A percentile compares a stretch with the other conserved stretches of the same genome.
These are phyloP conservation scores for Kuraishia capsulata DNA, from an alignment of 805 yeast species.

Conservation along the genomic window DNA sequence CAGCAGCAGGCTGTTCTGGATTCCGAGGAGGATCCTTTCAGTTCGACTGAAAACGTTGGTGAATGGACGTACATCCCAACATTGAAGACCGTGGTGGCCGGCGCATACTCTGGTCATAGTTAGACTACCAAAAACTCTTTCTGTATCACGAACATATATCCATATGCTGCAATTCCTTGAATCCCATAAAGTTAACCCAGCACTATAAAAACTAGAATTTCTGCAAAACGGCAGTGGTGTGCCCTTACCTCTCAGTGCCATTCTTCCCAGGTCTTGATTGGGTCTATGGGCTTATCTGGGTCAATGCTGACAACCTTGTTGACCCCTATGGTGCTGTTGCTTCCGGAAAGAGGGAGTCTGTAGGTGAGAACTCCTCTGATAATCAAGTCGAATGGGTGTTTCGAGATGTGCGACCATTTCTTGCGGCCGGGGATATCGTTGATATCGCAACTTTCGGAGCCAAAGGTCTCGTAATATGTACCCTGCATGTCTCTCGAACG, in stretches of 20 bases:
- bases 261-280: no score
- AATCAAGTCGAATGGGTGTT: conserved; percentile 78
- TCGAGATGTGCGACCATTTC: conserved; percentile 68
- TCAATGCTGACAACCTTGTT: conserved; percentile 50
- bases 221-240: no score
- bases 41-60: conserved; percentile 13
- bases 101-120: conserved; percentile 23
- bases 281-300: conserved; percentile 24
- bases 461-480: background rate
- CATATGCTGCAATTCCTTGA: no score
- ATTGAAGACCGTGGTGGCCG: conserved; percentile 37
- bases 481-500: background rate
- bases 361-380: conserved; percentile 77
- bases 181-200: no score
- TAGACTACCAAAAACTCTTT: background rate
- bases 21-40: conserved; percentile 24
- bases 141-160: no score
- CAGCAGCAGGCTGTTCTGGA: conserved; percentile 5
- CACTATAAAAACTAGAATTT: no score
- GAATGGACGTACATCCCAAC: conserved; percentile 32
- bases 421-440: conserved; percentile 12
- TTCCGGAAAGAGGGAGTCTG: conserved; percentile 53
- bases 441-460: background rate
- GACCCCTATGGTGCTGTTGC: conserved; percentile 49
- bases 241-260: no score